Evolutionary conservation across 768 basidiomycete genomes (phyloP).

Genomic region (Boletus huronensis): DNA sequence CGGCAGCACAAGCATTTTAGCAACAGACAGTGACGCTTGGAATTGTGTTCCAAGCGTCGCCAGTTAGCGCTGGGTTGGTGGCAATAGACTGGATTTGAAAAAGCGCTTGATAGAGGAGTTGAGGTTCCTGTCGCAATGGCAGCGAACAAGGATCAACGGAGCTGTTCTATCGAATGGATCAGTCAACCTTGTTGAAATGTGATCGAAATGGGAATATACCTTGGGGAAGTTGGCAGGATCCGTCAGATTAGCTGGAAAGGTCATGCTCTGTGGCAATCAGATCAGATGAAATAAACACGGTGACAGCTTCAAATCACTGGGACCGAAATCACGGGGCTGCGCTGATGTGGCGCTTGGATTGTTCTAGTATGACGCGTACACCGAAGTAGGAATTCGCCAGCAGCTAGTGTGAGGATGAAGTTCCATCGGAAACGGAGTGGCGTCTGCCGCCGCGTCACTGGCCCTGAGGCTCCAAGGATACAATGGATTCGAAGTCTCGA

Average conservation of each 20-base stretch:
- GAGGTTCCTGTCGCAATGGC: conserved; percentile 34
- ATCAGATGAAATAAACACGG: background rate
- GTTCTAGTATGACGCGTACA: conserved; percentile 62
- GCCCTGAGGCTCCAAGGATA: background rate
- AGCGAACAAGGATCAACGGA: conserved; percentile 45
- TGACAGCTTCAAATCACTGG: conserved; percentile 38
- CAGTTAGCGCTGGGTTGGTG: conserved; percentile 36
- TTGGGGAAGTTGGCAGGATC: conserved; percentile 57
- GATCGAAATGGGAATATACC: conserved; percentile 15
- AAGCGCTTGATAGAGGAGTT: conserved; percentile 39
- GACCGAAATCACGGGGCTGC: conserved; percentile 64
- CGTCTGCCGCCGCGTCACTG: conserved; percentile 4
- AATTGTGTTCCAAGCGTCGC: conserved; percentile 39
- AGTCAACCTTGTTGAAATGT: background rate
- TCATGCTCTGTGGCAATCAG: conserved; percentile 39
- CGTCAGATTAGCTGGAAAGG: conserved; percentile 56
- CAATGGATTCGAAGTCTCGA: background rate
- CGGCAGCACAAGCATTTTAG: conserved; percentile 42
- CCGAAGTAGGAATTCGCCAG: conserved; percentile 58
- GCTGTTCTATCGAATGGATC: conserved; percentile 32
- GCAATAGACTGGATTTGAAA: conserved; percentile 38
- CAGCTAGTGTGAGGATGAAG: conserved; percentile 29
- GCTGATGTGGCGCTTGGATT: conserved; percentile 62
- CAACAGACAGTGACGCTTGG: conserved; percentile 37
- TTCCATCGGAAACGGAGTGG: conserved; percentile 4